Evolutionary conservation across 2,329 filamentous ascomycete species (phyloP).

Genomic region (Fusarium stilboides): DNA sequence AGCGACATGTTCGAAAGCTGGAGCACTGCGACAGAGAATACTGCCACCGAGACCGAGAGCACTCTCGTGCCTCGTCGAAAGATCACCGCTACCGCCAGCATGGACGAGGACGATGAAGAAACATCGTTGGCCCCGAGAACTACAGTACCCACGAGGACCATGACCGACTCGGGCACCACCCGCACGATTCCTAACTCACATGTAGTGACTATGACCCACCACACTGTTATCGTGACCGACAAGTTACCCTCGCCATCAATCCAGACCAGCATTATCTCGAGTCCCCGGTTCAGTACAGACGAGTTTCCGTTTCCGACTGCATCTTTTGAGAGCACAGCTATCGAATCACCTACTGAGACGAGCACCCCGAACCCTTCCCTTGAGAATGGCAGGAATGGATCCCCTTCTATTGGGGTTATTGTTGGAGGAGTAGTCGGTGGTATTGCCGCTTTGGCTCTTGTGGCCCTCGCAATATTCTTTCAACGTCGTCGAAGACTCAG

Average conservation of each 20-base stretch:
- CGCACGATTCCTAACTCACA: slow-evolving; percentile 56
- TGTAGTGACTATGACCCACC: slow-evolving; percentile 55
- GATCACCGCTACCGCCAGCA: slow-evolving; percentile 4
- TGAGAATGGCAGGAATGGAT: slow-evolving; percentile 6
- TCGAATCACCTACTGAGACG: slow-evolving; percentile 29
- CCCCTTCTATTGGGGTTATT: slow-evolving; percentile 52
- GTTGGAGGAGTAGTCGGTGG: slow-evolving; percentile 54
- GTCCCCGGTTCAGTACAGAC: slow-evolving; percentile 13
- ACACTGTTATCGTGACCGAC: slow-evolving; percentile 53
- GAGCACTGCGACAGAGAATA: slow-evolving; percentile 1
- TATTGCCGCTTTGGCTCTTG: slow-evolving; percentile 47
- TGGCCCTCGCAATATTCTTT: slow-evolving; percentile 42
- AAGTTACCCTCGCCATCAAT: slow-evolving; percentile 42
- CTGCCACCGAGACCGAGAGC: not conserved
- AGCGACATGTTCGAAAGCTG: slow-evolving; percentile 13
- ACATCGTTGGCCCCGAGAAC: slow-evolving; percentile 7
- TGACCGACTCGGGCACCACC: slow-evolving; percentile 57
- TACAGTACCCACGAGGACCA: slow-evolving; percentile 36
- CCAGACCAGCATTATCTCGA: slow-evolving; percentile 16
- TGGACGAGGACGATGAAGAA: slow-evolving; percentile 11
- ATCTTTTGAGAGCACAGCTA: slow-evolving; percentile 24
- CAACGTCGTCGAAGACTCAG: slow-evolving; percentile 40
- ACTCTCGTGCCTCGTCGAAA: slow-evolving; percentile 8
- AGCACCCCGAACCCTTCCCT: slow-evolving; percentile 5
- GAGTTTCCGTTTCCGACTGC: slow-evolving; percentile 6